phyloP scores from a whole-genome alignment of 2,329 filamentous ascomycete genomes.

The Colletotrichum euphorbiae region DNA sequence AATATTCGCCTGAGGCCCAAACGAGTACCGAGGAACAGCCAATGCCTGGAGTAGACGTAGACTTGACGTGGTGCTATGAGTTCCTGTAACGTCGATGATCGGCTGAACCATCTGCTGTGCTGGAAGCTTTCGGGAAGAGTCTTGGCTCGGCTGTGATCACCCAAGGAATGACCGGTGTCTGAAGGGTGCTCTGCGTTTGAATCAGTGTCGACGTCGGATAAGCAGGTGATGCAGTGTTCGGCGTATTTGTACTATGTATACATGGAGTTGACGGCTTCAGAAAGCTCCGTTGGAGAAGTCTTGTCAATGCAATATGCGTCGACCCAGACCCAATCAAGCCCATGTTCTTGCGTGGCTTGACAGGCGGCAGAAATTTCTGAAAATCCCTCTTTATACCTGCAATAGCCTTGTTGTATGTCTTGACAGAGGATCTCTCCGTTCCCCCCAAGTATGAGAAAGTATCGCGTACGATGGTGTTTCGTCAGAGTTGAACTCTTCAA shows the following conservation, averaged over 20 bases:
- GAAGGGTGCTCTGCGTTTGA: background rate
- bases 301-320: background rate
- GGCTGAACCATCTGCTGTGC: background rate
- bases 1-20: background rate
- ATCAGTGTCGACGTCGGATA: background rate
- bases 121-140: too few relatives aligned
- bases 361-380: background rate
- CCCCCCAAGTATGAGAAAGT: background rate
- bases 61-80: background rate
- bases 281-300: background rate
- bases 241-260: background rate
- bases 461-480: background rate
- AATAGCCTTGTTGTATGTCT: background rate
- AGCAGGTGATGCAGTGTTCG: background rate
- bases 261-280: background rate
- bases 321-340: background rate
- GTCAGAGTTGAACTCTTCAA: background rate
- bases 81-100: background rate
- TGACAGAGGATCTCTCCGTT: background rate
- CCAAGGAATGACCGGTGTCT: too few relatives aligned
- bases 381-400: background rate
- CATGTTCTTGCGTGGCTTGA: background rate
- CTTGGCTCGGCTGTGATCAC: too few relatives aligned
- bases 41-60: background rate
- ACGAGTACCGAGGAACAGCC: background rate